phyloP scores from a whole-genome alignment of 2,329 filamentous ascomycete genomes.

The Allantophomopsis lycopodina region DNA sequence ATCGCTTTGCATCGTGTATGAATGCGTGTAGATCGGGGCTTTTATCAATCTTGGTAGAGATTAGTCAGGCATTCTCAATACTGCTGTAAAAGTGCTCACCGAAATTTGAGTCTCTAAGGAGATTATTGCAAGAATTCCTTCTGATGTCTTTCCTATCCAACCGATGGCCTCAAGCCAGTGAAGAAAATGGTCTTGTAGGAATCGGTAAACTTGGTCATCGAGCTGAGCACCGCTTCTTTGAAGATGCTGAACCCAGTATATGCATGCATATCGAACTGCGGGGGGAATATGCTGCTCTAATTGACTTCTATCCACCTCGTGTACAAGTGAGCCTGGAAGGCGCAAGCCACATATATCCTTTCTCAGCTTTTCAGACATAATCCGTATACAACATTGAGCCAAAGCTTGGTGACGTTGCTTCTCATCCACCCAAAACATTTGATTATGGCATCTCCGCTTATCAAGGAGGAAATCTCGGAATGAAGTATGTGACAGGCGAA shows the following conservation, averaged over 20 bases:
- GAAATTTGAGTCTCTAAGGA: background rate
- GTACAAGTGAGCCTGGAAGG: background rate
- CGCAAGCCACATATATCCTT: conserved; percentile 6
- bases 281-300: background rate
- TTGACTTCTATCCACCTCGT: background rate
- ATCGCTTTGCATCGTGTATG: conserved; percentile 1
- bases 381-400: conserved; percentile 24
- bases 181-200: conserved; percentile 11
- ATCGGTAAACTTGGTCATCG: conserved; percentile 4
- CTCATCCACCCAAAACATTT: conserved; percentile 23
- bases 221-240: conserved; percentile 1
- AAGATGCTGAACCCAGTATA: conserved; percentile 21
- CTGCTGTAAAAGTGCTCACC: background rate
- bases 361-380: conserved; percentile 14
- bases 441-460: background rate
- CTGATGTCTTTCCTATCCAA: conserved; percentile 4
- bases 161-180: conserved; percentile 16
- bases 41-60: background rate
- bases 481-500: background rate
- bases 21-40: background rate
- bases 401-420: conserved; percentile 24
- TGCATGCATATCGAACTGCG: conserved; percentile 17
- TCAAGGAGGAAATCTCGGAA: conserved; percentile 1
- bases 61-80: conserved; percentile 1
- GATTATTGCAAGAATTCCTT: conserved; percentile 2